Conservation (phyloP, 805 yeast species). For the Tanozyma kutaoensis region DNA sequence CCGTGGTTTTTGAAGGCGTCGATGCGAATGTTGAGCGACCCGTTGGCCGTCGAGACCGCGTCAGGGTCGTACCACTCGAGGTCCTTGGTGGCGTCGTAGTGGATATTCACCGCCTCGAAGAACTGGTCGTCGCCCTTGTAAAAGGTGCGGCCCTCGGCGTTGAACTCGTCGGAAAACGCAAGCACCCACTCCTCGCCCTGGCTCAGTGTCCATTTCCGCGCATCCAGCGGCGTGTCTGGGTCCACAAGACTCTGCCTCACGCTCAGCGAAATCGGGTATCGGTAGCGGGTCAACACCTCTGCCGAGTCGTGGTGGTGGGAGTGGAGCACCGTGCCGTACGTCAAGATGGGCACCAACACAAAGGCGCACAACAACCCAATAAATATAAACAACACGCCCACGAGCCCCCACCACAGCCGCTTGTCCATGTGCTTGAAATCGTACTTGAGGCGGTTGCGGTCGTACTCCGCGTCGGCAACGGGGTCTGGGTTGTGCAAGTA, state of each 20-base stretch:
- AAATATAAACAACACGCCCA: constrained; percentile 46
- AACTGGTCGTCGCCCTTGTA: constrained; percentile 87
- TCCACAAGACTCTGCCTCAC: constrained; percentile 36
- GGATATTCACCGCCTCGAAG: constrained; percentile 73
- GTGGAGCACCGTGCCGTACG: constrained; percentile 57
- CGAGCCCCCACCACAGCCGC: constrained; percentile 44
- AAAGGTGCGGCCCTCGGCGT: constrained; percentile 80
- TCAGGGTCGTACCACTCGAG: constrained; percentile 95
- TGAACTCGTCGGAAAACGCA: constrained; percentile 87
- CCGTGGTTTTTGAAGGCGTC: constrained; percentile 77
- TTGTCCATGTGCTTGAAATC: constrained; percentile 59
- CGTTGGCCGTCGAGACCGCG: constrained; percentile 66
- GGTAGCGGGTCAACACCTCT: constrained; percentile 39
- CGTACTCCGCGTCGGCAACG: constrained; percentile 76
- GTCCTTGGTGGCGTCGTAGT: constrained; percentile 81
- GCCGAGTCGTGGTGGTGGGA: constrained; percentile 17
- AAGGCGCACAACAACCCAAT: constrained; percentile 56
- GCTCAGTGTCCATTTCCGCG: neutral
- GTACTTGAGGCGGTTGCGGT: constrained; percentile 48
- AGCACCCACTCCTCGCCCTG: constrained; percentile 40
- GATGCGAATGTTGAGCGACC: constrained; percentile 53
- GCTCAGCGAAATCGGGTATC: constrained; percentile 43
- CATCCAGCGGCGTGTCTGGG: constrained; percentile 1
- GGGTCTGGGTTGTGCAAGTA: constrained; percentile 95
- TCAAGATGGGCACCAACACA: constrained; percentile 69